phyloP scores from a whole-genome alignment of 176 grass and related monocot species.

The Hordeum marinum region DNA sequence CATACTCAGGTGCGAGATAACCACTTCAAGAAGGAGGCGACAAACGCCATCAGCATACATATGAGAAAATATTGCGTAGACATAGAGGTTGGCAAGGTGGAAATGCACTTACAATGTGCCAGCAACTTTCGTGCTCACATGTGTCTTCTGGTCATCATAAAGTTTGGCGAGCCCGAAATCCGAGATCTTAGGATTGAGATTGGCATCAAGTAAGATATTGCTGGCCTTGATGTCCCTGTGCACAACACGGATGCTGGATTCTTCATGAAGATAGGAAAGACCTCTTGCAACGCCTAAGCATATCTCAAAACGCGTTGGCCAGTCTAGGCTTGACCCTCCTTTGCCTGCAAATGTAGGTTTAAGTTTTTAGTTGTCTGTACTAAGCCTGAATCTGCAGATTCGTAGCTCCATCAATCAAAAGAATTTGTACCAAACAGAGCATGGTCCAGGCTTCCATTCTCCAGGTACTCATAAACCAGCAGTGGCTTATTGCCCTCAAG shows the following conservation, averaged over 20 bases:
- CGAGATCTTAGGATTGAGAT: slow-evolving; percentile 83
- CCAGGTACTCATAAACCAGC: slow-evolving; percentile 81
- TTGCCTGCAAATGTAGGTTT: slow-evolving; percentile 43
- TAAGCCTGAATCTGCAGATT: background rate
- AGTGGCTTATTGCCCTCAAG: slow-evolving; percentile 69
- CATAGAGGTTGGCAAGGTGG: background rate
- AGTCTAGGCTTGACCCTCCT: slow-evolving; percentile 40
- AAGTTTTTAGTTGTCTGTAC: background rate
- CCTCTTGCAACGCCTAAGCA: slow-evolving; percentile 72
- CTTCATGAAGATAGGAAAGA: slow-evolving; percentile 76
- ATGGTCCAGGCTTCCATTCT: slow-evolving; percentile 87
- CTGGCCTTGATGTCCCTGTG: slow-evolving; percentile 91
- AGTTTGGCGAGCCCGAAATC: slow-evolving; percentile 90
- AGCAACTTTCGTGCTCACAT: slow-evolving; percentile 85
- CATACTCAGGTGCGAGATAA: slow-evolving; percentile 88
- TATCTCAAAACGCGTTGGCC: slow-evolving; percentile 75
- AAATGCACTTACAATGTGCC: slow-evolving; percentile 78
- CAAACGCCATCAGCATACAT: background rate
- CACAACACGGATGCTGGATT: slow-evolving; percentile 70
- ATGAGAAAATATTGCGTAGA: background rate
- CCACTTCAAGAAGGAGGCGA: slow-evolving; percentile 35
- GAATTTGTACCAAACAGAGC: slow-evolving; percentile 63
- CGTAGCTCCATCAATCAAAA: background rate
- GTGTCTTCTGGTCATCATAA: slow-evolving; percentile 79
- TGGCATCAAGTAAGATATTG: slow-evolving; percentile 67